Base-by-base conservation (phyloP, 1,284 basidiomycete species). In the Trichosporon asahii region DNA sequence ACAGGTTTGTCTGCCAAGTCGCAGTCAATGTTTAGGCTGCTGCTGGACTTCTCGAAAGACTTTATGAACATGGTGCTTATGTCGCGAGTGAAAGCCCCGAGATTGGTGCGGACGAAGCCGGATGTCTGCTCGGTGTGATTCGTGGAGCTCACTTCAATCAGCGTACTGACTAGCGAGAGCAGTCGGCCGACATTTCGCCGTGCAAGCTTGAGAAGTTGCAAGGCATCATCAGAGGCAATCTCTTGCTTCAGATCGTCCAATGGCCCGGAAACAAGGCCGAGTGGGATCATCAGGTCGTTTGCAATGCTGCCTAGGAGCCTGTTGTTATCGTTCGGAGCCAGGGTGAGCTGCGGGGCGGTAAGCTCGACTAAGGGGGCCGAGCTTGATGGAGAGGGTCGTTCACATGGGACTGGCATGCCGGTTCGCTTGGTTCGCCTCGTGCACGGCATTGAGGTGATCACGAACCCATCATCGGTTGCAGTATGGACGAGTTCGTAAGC, bases 241-340 rank as follows among this genome's bases (percentile, higher is more conserved):
- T 81, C 78, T 3, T 68, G 70, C 8, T 80, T 63, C 4, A 79
- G 40, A 66, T 81, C 81, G 21, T 82, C 79, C 65, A 82, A 66
- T 0, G 80, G 80, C 21, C 79, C 80, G 18, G 78, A 68, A 18
- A 85, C 81, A 5, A 85, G 74, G 0, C 82, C 82, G 2, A 85
- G 72, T 0, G 85, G 85, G 2, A 83, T 85, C 1, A 83, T 63
- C 0, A 84, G 74, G 69, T 85, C 83, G 73, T 83, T 83, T 3
- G 76, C 78, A 64, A 84, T 76, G 68, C 81, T 82, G 15, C 79
- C 79, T 71, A 83, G 80, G 23, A 83, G 75, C 46, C 76, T 31
- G 25, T 74, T 79, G 73, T 82, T 84, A 1, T 83, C 83, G n/a
- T n/a, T n/a, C n/a, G n/a, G n/a, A n/a, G n/a, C n/a, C n/a, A n/a